phyloP scores from a whole-genome alignment of 768 basidiomycete genomes.

The Pholiota conissans region DNA sequence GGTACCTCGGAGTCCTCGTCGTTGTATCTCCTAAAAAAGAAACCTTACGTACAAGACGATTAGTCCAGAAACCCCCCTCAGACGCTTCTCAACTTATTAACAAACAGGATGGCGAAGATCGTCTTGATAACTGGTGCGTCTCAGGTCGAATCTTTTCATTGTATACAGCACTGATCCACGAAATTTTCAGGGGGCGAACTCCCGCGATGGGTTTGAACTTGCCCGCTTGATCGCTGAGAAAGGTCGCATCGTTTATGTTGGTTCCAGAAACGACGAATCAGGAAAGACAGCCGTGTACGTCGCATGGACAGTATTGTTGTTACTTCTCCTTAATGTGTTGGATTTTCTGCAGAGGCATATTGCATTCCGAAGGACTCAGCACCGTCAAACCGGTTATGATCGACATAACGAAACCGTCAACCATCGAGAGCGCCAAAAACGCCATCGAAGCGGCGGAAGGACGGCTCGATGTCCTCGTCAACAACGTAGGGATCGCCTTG shows the following conservation, averaged over 20 bases:
- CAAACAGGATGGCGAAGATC: background rate
- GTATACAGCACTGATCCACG: too few relatives aligned
- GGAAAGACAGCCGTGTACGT: background rate
- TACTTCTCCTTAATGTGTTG: too few relatives aligned
- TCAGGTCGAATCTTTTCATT: background rate
- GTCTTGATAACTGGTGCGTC: background rate
- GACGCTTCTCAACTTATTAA: too few relatives aligned
- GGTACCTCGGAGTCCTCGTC: too few relatives aligned
- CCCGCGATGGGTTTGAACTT: constrained; percentile 2
- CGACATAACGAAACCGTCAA: constrained; percentile 35
- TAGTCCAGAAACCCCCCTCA: too few relatives aligned
- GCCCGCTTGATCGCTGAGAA: background rate
- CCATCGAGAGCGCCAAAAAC: constrained; percentile 33
- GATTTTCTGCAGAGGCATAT: constrained; percentile 21
- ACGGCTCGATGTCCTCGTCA: constrained; percentile 38
- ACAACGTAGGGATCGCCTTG: constrained; percentile 31
- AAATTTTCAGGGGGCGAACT: constrained; percentile 20
- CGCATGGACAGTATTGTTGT: background rate
- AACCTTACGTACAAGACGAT: too few relatives aligned
- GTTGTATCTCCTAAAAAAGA: too few relatives aligned
- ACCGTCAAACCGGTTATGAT: constrained; percentile 36
- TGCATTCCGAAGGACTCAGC: constrained; percentile 28
- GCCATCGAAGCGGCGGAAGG: constrained; percentile 38
- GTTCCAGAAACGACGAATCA: background rate
- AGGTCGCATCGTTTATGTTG: background rate